phyloP scores from a whole-genome alignment of 2,329 filamentous ascomycete species.

The Chalara sp. region DNA sequence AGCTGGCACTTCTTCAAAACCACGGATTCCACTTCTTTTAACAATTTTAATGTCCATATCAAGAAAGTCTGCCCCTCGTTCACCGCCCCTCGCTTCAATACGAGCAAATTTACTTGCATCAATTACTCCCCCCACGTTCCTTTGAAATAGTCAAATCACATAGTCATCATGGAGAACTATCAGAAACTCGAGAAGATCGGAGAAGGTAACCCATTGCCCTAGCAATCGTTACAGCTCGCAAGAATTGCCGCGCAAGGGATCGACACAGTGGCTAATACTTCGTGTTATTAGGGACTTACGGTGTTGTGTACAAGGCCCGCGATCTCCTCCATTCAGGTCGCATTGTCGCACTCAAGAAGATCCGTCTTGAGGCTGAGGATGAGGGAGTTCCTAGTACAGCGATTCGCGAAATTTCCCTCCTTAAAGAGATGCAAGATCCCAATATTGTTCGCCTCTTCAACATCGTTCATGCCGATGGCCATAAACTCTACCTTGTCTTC shows the following conservation, averaged over 20 bases:
- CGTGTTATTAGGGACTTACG: slow-evolving; percentile 67
- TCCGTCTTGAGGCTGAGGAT: slow-evolving; percentile 89
- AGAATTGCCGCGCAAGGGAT: not conserved
- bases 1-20: not conserved
- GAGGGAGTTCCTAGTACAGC: slow-evolving; percentile 89
- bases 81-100: slow-evolving; percentile 21
- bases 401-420: slow-evolving; percentile 87
- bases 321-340: slow-evolving; percentile 76
- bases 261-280: slow-evolving; percentile 11
- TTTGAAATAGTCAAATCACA: slow-evolving; percentile 15
- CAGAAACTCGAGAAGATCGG: slow-evolving; percentile 96
- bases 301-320: slow-evolving; percentile 90
- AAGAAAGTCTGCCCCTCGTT: slow-evolving; percentile 22
- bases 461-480: slow-evolving; percentile 89
- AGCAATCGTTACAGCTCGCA: slow-evolving; percentile 1
- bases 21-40: slow-evolving; percentile 4
- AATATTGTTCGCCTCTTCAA: slow-evolving; percentile 86
- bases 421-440: slow-evolving; percentile 90
- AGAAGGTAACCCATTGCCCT: slow-evolving; percentile 60
- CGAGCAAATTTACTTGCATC: slow-evolving; percentile 22
- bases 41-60: slow-evolving; percentile 15
- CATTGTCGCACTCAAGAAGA: slow-evolving; percentile 92
- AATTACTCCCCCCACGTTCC: slow-evolving; percentile 22
- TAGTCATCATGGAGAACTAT: slow-evolving; percentile 76
- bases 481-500: slow-evolving; percentile 90